Conservation (phyloP, 2,329 filamentous ascomycete species). For the Alternaria viburni region DNA sequence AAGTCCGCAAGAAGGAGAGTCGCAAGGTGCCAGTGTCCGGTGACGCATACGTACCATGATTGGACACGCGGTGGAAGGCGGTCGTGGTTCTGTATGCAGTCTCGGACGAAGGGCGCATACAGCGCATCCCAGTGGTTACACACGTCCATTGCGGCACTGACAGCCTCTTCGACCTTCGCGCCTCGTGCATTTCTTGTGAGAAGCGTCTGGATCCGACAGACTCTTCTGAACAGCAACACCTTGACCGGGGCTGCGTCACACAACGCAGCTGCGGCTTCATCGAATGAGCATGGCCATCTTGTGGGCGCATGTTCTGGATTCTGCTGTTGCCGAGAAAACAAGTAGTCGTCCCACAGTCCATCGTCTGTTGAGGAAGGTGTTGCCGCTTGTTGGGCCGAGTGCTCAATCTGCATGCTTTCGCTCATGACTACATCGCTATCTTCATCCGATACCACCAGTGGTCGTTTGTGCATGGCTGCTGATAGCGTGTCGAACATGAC, state of each 20-base stretch:
- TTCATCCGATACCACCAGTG: slow-evolving; percentile 54
- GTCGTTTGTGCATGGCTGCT: slow-evolving; percentile 59
- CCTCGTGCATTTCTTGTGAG: slow-evolving; percentile 50
- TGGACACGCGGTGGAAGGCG: slow-evolving; percentile 60
- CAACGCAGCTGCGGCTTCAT: slow-evolving; percentile 58
- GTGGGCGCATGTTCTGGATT: slow-evolving; percentile 25
- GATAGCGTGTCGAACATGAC: slow-evolving; percentile 66
- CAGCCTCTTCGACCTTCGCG: slow-evolving; percentile 56
- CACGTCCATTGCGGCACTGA: slow-evolving; percentile 57
- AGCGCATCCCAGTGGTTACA: slow-evolving; percentile 63
- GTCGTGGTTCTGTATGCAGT: slow-evolving; percentile 59
- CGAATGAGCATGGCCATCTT: slow-evolving; percentile 63
- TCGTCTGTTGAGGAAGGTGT: slow-evolving; percentile 3
- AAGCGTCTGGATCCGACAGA: slow-evolving; percentile 62
- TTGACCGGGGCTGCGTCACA: slow-evolving; percentile 64
- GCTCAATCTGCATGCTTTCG: slow-evolving; percentile 12
- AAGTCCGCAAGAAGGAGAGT: slow-evolving; percentile 62
- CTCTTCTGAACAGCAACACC: slow-evolving; percentile 63
- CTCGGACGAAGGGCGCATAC: slow-evolving; percentile 60
- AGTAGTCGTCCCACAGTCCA: slow-evolving; percentile 49
- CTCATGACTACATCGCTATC: slow-evolving; percentile 50
- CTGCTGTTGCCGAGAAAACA: slow-evolving; percentile 42
- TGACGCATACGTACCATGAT: slow-evolving; percentile 66
- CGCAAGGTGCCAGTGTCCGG: slow-evolving; percentile 65
- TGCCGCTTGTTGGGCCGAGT: neutral